These are phyloP conservation scores for Eucalyptus sp. DNA, from an alignment of 345 rosid species.

Conservation along the genomic window DNA sequence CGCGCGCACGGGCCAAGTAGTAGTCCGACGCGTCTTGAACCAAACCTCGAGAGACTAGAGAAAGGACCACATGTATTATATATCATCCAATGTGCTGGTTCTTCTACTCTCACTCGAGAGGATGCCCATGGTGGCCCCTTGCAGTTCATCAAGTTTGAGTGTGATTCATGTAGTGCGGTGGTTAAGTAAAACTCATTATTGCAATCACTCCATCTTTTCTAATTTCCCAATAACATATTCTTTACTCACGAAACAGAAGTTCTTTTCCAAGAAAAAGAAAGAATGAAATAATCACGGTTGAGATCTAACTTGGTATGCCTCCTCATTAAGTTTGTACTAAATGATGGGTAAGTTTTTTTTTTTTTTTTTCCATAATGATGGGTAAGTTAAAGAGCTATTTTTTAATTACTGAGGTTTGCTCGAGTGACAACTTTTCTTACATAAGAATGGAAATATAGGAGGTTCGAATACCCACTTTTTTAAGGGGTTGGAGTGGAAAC, in stretches of 20 bases:
- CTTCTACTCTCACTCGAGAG: not conserved
- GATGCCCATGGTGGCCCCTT: not conserved
- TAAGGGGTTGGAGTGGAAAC: rapidly evolving
- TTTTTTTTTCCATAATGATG: too few species aligned
- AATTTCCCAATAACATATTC: not conserved
- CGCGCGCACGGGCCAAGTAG: not conserved
- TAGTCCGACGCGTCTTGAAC: not conserved
- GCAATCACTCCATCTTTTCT: not conserved
- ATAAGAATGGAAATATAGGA: rapidly evolving
- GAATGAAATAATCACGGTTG: not conserved
- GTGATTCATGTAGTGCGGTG: not conserved
- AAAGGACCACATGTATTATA: not conserved
- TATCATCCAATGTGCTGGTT: not conserved
- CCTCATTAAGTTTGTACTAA: not conserved
- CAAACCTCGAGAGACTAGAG: not conserved
- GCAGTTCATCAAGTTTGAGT: not conserved
- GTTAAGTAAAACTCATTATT: not conserved
- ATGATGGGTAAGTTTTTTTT: not conserved
- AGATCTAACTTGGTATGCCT: not conserved
- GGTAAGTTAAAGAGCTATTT: too few species aligned
- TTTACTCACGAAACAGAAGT: not conserved
- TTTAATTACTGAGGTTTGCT: too few species aligned
- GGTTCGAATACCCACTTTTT: rapidly evolving
- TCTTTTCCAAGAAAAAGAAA: not conserved
- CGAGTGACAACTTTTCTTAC: too few species aligned